These are phyloP conservation scores for Saturnispora kantuleensis DNA, from an alignment of 805 yeast genomes.

Conservation along the genomic window DNA sequence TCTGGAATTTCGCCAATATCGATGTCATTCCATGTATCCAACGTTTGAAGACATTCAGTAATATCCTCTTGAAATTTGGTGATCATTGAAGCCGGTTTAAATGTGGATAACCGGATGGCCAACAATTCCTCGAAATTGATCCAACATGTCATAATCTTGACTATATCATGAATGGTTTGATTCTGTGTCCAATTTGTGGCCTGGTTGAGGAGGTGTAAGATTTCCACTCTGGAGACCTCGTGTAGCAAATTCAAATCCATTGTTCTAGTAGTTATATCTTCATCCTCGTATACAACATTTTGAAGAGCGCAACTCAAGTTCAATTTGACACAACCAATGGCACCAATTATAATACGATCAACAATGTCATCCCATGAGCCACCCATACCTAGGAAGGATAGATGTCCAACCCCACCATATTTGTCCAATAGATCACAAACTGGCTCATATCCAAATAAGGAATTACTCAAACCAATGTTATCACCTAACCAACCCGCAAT, in stretches of 20 bases:
- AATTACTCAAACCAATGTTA: slow-evolving; percentile 56
- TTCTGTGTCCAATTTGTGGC: slow-evolving; percentile 4
- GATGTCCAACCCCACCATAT: slow-evolving; percentile 2
- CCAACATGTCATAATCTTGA: slow-evolving; percentile 3
- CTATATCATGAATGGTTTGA: neutral
- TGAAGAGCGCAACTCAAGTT: slow-evolving; percentile 37
- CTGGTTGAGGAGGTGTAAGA: neutral
- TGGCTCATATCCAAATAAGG: slow-evolving; percentile 65
- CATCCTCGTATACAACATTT: slow-evolving; percentile 65
- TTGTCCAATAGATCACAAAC: slow-evolving; percentile 25
- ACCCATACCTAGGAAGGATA: neutral
- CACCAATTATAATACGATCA: slow-evolving; percentile 40
- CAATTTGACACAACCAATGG: slow-evolving; percentile 44
- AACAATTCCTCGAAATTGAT: slow-evolving; percentile 1
- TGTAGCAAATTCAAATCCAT: slow-evolving; percentile 42
- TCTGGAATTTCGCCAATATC: slow-evolving; percentile 5
- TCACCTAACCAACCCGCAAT: slow-evolving; percentile 70
- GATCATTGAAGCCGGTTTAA: neutral
- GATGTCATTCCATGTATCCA: slow-evolving; percentile 1
- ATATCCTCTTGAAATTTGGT: neutral
- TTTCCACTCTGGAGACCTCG: slow-evolving; percentile 8
- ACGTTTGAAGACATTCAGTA: neutral
- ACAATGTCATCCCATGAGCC: slow-evolving; percentile 34
- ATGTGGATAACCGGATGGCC: neutral
- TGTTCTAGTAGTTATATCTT: slow-evolving; percentile 57